Percentiles rank a stretch among this genome's conserved stretches.
Evolutionary conservation across 2,329 filamentous ascomycete genomes (phyloP).

Genomic region (Zasmidium citrigriseum): DNA sequence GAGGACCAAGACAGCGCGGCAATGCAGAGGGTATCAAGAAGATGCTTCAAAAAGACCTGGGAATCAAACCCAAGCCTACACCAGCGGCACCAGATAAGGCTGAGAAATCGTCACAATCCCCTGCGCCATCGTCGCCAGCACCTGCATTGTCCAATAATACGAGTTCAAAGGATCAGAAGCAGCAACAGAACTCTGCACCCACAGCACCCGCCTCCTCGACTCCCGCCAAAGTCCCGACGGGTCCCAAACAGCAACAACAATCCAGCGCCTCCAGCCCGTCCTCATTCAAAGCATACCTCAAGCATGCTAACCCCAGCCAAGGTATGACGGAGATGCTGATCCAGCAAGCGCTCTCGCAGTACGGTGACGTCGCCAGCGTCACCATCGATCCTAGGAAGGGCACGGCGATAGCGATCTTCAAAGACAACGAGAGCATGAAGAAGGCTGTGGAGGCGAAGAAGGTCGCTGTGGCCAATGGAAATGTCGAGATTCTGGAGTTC

Average conservation of each 20-base stretch:
- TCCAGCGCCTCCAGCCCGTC: slow-evolving; percentile 29
- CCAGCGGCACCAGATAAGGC: slow-evolving; percentile 14
- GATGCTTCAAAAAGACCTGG: slow-evolving; percentile 64
- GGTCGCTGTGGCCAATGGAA: slow-evolving; percentile 78
- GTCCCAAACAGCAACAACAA: slow-evolving; percentile 34
- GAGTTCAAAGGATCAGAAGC: slow-evolving; percentile 8
- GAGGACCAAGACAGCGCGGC: slow-evolving; percentile 30
- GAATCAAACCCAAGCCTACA: slow-evolving; percentile 48
- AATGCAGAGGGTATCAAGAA: slow-evolving; percentile 42
- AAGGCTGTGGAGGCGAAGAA: slow-evolving; percentile 82
- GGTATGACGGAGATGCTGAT: slow-evolving; percentile 84
- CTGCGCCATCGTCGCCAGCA: slow-evolving; percentile 14
- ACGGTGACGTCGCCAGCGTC: slow-evolving; percentile 74
- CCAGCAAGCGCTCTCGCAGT: slow-evolving; percentile 70
- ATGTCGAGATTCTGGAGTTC: slow-evolving; percentile 82
- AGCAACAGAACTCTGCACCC: slow-evolving; percentile 20
- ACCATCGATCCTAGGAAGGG: slow-evolving; percentile 95
- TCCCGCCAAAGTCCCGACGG: slow-evolving; percentile 29
- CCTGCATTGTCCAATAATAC: slow-evolving; percentile 34
- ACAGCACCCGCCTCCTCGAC: slow-evolving; percentile 12
- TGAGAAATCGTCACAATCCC: slow-evolving; percentile 13
- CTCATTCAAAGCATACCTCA: slow-evolving; percentile 57
- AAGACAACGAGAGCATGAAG: slow-evolving; percentile 67
- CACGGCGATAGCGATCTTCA: slow-evolving; percentile 90
- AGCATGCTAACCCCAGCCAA: slow-evolving; percentile 75